Percentiles rank a stretch among this genome's conserved stretches.
Evolutionary conservation across 306 rosid species (phyloP).

Genomic region (Castanea sativa): DNA sequence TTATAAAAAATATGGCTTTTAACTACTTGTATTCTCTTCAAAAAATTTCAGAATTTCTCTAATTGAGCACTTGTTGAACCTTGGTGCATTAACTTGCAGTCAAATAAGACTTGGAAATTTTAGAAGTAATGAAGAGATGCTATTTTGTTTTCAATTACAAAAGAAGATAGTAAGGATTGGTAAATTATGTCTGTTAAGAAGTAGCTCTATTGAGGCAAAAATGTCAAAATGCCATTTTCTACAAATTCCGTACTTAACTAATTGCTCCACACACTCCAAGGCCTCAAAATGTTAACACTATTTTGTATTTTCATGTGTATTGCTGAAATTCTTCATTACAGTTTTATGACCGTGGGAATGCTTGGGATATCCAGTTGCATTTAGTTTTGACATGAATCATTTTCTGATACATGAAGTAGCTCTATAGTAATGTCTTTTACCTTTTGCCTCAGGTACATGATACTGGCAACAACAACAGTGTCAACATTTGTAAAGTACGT

Average conservation of each 20-base stretch:
- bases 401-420: background rate
- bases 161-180: background rate
- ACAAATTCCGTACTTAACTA: background rate
- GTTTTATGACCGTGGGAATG: background rate
- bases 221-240: background rate
- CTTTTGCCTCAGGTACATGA: constrained; percentile 87
- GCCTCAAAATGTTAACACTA: background rate
- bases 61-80: background rate
- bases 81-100: background rate
- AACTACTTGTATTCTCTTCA: background rate
- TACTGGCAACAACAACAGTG: constrained; percentile 89
- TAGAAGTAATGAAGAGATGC: background rate
- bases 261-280: background rate
- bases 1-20: background rate
- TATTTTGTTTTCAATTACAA: background rate
- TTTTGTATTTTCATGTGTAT: background rate
- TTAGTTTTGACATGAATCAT: background rate
- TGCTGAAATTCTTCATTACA: background rate
- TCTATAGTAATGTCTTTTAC: constrained; percentile 14
- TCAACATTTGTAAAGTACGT: constrained; percentile 84
- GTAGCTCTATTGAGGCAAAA: background rate
- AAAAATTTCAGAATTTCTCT: background rate
- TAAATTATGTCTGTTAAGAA: background rate
- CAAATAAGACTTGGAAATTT: background rate
- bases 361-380: background rate